These are phyloP conservation scores for Rhodotorula diobovata DNA, from an alignment of 768 basidiomycete species.

Conservation along the genomic window DNA sequence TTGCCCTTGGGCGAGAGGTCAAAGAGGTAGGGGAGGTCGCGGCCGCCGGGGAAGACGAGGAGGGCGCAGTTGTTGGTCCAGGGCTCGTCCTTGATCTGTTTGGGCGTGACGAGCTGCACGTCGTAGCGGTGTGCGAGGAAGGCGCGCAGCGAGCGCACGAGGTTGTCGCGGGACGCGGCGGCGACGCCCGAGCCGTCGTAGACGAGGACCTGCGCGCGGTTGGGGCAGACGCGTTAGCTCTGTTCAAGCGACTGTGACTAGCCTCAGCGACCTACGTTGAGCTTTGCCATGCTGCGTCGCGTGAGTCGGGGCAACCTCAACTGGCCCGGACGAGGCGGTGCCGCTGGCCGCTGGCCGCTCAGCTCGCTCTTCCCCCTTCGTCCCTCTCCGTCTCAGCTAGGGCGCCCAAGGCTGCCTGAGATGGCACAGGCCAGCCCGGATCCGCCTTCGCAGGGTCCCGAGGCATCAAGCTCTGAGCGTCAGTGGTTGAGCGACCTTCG, in stretches of 20 bases:
- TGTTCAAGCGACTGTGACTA: no score
- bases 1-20: constrained; percentile 49
- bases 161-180: constrained; percentile 52
- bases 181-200: constrained; percentile 63
- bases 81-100: constrained; percentile 62
- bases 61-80: constrained; percentile 73
- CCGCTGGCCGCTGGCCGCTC: no score
- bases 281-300: constrained; percentile 16
- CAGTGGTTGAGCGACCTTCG: constrained; percentile 79
- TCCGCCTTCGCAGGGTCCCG: not conserved
- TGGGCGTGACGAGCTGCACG: constrained; percentile 63
- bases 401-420: not conserved
- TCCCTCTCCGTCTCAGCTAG: no score
- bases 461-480: constrained; percentile 26
- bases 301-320: not conserved
- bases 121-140: constrained; percentile 70
- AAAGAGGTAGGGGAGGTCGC: constrained; percentile 51
- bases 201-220: constrained; percentile 56
- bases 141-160: constrained; percentile 54
- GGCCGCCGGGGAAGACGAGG: constrained; percentile 68
- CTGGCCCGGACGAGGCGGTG: constrained; percentile 1
- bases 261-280: constrained; percentile 29
- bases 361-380: not conserved
- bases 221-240: no score
- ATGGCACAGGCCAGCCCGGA: not conserved